Evolutionary conservation across 495 filamentous ascomycete genomes (phyloP).

Genomic region (Emericellopsis terricola): DNA sequence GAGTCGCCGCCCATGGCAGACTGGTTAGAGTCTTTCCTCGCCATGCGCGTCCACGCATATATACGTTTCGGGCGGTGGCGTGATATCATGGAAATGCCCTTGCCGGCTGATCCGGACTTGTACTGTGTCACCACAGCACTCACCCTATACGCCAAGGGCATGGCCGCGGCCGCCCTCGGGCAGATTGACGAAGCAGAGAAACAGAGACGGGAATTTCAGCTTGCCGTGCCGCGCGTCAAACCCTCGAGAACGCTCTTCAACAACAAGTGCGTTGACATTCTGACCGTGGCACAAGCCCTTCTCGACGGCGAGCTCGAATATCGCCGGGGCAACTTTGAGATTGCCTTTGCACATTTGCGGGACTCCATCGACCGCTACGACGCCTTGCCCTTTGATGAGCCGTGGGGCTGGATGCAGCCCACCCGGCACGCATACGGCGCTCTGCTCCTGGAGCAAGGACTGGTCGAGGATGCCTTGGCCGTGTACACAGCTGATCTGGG

Average conservation of each 20-base stretch:
- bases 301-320: conserved; percentile 53
- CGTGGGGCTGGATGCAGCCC: conserved; percentile 56
- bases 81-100: conserved; percentile 29
- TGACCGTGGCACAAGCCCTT: conserved; percentile 41
- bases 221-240: conserved; percentile 27
- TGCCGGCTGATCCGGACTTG: conserved; percentile 31
- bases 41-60: conserved; percentile 42
- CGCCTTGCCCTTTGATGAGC: conserved; percentile 43
- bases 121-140: conserved; percentile 48
- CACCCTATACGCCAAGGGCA: conserved; percentile 43
- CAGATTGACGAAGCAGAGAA: conserved; percentile 26
- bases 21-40: conserved; percentile 49
- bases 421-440: conserved; percentile 47
- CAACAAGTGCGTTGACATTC: conserved; percentile 41
- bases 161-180: conserved; percentile 39
- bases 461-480: conserved; percentile 30
- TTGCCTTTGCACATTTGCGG: conserved; percentile 35
- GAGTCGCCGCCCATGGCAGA: conserved; percentile 52
- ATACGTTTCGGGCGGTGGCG: conserved; percentile 51
- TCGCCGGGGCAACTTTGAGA: conserved; percentile 32
- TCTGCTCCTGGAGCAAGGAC: conserved; percentile 41
- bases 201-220: conserved; percentile 24
- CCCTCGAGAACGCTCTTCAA: conserved; percentile 42
- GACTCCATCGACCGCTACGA: conserved; percentile 35
- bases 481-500: conserved; percentile 48